phyloP scores from a whole-genome alignment of 2,329 filamentous ascomycete species.

The Scytalidium sp. region DNA sequence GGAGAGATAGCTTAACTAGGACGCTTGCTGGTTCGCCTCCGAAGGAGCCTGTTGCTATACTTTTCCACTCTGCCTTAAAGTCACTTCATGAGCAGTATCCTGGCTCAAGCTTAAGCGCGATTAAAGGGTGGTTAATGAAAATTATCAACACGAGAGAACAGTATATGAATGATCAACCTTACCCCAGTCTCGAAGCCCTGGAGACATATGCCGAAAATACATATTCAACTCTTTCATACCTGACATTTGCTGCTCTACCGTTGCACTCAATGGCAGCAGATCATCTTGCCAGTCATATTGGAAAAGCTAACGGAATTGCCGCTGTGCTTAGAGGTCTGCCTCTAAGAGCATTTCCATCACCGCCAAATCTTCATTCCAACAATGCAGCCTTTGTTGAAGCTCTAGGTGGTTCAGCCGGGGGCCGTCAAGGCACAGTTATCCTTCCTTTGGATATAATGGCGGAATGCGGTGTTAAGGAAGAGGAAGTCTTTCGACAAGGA shows the following conservation, averaged over 20 bases:
- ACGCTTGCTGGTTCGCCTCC: constrained; percentile 77
- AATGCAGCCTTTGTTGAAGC: constrained; percentile 37
- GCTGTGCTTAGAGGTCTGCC: constrained; percentile 86
- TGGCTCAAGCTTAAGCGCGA: constrained; percentile 33
- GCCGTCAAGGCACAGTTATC: constrained; percentile 64
- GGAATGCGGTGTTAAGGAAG: constrained; percentile 74
- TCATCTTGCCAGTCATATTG: constrained; percentile 91
- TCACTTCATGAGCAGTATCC: constrained; percentile 49
- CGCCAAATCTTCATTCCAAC: constrained; percentile 53
- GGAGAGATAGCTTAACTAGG: constrained; percentile 79
- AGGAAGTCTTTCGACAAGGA: constrained; percentile 82
- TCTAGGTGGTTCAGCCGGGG: constrained; percentile 30
- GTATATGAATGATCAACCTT: constrained; percentile 80
- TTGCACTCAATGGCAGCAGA: constrained; percentile 82
- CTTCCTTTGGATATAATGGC: constrained; percentile 90
- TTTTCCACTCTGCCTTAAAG: constrained; percentile 71
- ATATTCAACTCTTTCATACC: constrained; percentile 88
- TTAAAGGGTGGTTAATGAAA: constrained; percentile 72
- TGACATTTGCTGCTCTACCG: constrained; percentile 76
- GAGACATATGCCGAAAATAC: constrained; percentile 94
- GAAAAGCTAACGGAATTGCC: constrained; percentile 87
- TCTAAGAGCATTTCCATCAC: constrained; percentile 75
- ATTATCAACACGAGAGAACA: constrained; percentile 80
- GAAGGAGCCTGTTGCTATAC: constrained; percentile 85
- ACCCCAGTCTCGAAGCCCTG: constrained; percentile 66